Base-by-base conservation (phyloP, 495 filamentous ascomycete species). In the Xylaria castorea region DNA sequence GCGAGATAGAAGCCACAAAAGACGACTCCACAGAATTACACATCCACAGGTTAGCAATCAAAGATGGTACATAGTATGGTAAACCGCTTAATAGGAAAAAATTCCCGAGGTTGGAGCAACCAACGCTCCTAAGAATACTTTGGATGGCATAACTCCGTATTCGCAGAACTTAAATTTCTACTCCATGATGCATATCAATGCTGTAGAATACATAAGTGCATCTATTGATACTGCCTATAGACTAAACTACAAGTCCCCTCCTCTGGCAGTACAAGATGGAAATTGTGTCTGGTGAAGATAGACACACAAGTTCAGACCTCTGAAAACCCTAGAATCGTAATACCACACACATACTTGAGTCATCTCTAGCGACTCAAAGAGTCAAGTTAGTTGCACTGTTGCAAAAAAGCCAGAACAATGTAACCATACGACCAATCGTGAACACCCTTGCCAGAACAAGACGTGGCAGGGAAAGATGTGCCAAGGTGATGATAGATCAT, bases 281-380 rank as follows among this genome's bases (percentile, higher is more conserved):
- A 77, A 71, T 73, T 60, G 76, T 78, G 75, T 75, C 72, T 51
- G 71, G 27, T 62, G 70, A 74, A 77, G 69, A 68, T 76, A 75
- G 72, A 77, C 48, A 71, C 70, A 75, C 53, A 65, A 70, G 48
- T 75, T 72, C 64, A 73, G 44, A 75, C 70, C 73, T 72, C 70
- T 65, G 68, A 73, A 61, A 71, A 69, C 69, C 63, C 64, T 61
- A 66, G 66, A 62, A 78, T 73, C 72, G 73, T 70, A 67, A 53
- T 72, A 67, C 70, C 70, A 74, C 70, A 73, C 71, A 76, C 73
- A 77, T 75, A 71, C 69, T 61, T 44, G 72, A 73, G 68, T 70
- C 78, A 74, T 70, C 71, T 72, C 64, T 67, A 68, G 57, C 74
- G 74, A 68, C 74, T 69, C 44, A 57, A 53, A 71, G 66, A 74